Evolutionary conservation across 305 asterid species (phyloP).

Genomic region (Solanum hybrid): DNA sequence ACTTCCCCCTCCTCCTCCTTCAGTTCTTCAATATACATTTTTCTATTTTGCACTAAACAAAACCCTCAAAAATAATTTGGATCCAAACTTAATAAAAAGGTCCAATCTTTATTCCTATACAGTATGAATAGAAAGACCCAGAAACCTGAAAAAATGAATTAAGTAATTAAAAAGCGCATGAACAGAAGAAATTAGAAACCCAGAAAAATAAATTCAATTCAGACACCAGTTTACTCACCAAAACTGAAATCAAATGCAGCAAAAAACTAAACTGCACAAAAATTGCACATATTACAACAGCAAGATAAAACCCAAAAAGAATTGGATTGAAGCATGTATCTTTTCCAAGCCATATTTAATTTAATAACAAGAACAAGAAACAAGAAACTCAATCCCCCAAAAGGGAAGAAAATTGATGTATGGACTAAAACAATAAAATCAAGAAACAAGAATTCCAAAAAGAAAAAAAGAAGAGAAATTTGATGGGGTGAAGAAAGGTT

Average conservation of each 20-base stretch:
- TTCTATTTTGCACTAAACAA: neutral
- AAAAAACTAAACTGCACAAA: neutral
- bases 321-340: neutral
- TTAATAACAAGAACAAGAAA: neutral
- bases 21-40: constrained; percentile 60
- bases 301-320: neutral
- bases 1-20: constrained; percentile 42
- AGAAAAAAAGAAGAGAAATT: neutral
- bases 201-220: constrained; percentile 5
- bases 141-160: neutral
- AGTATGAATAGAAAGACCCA: neutral
- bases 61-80: neutral
- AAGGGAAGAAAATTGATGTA: neutral
- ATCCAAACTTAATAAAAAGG: neutral
- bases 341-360: neutral
- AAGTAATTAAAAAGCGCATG: neutral
- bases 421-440: neutral
- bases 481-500: neutral
- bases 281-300: neutral
- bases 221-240: neutral
- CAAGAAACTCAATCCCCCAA: neutral
- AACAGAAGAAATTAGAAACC: neutral
- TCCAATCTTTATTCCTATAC: neutral
- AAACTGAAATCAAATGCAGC: neutral
- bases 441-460: neutral